These are phyloP conservation scores for Tarenaya hassleriana DNA, from an alignment of 345 rosid genomes.

Conservation along the genomic window DNA sequence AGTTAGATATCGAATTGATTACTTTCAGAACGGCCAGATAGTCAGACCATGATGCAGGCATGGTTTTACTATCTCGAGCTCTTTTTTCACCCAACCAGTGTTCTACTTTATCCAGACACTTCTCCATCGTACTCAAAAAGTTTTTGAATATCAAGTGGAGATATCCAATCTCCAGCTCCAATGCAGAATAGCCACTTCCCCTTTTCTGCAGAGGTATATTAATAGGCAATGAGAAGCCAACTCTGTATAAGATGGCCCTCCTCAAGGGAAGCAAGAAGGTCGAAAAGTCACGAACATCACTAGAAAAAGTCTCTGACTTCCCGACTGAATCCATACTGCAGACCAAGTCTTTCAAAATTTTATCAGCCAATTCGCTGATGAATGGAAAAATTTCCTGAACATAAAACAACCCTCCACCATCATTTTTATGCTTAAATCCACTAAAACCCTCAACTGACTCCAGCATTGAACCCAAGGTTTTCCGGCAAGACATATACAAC, in stretches of 20 bases:
- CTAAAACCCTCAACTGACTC: slow-evolving; percentile 31
- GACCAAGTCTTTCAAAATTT: slow-evolving; percentile 42
- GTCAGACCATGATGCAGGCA: slow-evolving; percentile 38
- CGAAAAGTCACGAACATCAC: slow-evolving; percentile 52
- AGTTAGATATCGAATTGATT: slow-evolving; percentile 49
- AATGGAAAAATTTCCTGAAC: slow-evolving; percentile 62
- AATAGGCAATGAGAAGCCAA: slow-evolving; percentile 27
- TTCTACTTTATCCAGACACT: slow-evolving; percentile 47
- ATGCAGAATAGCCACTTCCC: slow-evolving; percentile 20
- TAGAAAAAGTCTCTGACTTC: slow-evolving; percentile 29
- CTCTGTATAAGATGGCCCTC: slow-evolving; percentile 31
- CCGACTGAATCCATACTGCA: background rate
- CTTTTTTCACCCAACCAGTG: slow-evolving; percentile 24
- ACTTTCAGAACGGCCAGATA: slow-evolving; percentile 76
- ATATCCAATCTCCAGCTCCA: slow-evolving; percentile 37
- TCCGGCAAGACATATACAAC: slow-evolving; percentile 61
- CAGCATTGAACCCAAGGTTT: slow-evolving; percentile 56
- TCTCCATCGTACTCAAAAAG: slow-evolving; percentile 45
- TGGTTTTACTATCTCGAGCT: slow-evolving; percentile 39
- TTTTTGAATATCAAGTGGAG: slow-evolving; percentile 40
- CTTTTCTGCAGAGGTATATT: slow-evolving; percentile 35
- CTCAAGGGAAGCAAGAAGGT: slow-evolving; percentile 57
- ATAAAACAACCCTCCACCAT: slow-evolving; percentile 27
- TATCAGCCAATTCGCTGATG: slow-evolving; percentile 54
- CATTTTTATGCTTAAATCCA: slow-evolving; percentile 22